Evolutionary conservation across 495 filamentous ascomycete species (phyloP), one percentile per base, ranked within the genome.

Genomic region (Xylaria longipes): DNA sequence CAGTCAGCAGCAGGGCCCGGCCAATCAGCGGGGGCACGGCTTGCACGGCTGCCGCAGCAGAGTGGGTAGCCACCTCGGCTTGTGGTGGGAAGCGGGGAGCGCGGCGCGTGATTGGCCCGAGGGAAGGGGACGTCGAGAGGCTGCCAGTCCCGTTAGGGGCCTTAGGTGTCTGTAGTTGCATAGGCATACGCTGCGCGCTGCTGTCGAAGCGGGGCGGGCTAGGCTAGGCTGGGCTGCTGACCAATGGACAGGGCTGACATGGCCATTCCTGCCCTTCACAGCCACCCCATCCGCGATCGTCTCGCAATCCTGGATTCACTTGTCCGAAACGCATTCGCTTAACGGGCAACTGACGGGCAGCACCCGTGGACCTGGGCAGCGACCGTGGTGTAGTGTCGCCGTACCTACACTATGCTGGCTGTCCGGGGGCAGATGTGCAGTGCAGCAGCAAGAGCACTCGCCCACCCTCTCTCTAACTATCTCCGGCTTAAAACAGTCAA

Each of bases 151-250:
- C 43, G 56, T 62, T 63, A 33, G 35, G 22, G 29, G 37, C 22
- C 37, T 43, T 15, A 27, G n/a, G 35, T 60, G 57, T 60, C 57
- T 60, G 37, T 63, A 43, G 35, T 25, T 43, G 33, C 57, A 37
- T 35, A 60, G 1, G 6, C 35, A 33, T 33, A 35, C 5, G 57
- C 31, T 37, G 33, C 31, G 17, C 29, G 31, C 56, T 50, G 56
- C 56, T 70, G 68, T 63, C 33, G 60, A 45, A 56, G 68, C 68
- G 60, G 68, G 60, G 58, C 60, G 31, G 68, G 58, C 68, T 70
- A 70, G 68, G 68, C 68, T 70, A 56, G 68, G 68, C 68, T 70
- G 60, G 68, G 58, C 43, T 61, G 56, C 56, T 63, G 60, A 68
- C 66, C 65, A 67, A 67, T 67, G 48, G 65, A 67, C 65, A 67